Percentiles rank a stretch among this genome's conserved stretches.
These are phyloP conservation scores for Amborella trichopoda DNA, from an alignment of 164 flowering plant species.

Conservation along the genomic window DNA sequence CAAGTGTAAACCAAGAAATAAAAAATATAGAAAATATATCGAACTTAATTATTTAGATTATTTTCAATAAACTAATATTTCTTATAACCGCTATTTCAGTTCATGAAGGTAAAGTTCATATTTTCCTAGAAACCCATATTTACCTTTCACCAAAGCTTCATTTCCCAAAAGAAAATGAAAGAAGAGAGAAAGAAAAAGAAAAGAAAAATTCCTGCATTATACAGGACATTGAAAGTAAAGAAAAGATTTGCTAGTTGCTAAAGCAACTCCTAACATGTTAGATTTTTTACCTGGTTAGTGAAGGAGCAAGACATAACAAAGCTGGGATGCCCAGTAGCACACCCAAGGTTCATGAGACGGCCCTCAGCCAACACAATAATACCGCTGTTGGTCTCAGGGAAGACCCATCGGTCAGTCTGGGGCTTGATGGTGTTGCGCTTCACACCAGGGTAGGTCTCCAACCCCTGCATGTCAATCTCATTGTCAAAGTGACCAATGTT, in stretches of 20 bases:
- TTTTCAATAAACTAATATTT: no score
- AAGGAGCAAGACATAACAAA: conserved; percentile 22
- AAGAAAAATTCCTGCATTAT: background rate
- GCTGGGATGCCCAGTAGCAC: conserved; percentile 22
- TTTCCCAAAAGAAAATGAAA: no score
- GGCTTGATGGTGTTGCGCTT: conserved; percentile 18
- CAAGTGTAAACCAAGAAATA: no score
- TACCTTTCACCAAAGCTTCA: no score
- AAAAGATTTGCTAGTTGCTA: background rate
- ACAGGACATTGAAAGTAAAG: background rate
- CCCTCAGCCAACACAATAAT: conserved; percentile 19
- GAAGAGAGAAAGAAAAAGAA: background rate
- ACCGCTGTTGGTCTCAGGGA: conserved; percentile 13
- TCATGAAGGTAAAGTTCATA: no score
- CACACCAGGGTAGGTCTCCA: conserved; percentile 16
- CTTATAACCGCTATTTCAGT: no score
- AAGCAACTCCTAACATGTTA: background rate
- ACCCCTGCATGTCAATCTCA: conserved; percentile 15
- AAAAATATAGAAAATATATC: no score
- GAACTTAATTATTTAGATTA: no score
- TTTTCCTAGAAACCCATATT: no score
- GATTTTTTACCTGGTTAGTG: conserved; percentile 14
- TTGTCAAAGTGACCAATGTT: conserved; percentile 30
- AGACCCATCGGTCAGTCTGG: conserved; percentile 20
- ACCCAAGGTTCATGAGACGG: conserved; percentile 18